Evolutionary conservation across 345 rosid species (phyloP), one percentile per base, ranked within the genome.

Genomic region (Gossypium arboreum): DNA sequence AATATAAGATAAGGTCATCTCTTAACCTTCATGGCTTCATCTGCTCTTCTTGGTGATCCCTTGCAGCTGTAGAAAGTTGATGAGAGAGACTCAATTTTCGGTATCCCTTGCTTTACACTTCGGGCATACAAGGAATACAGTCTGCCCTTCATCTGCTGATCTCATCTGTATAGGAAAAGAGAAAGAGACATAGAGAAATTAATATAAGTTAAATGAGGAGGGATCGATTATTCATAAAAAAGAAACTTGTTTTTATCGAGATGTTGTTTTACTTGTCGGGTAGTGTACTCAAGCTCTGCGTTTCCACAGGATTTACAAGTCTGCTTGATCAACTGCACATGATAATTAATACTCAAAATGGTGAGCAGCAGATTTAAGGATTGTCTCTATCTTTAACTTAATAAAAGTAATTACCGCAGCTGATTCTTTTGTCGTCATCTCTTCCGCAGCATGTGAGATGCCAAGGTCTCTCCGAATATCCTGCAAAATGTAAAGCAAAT

Each of bases 91-190:
- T 61, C 22, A 62, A 62, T 62, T 62, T 29, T 62, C 67, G 0
- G 44, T 16, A 34, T 61, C 43, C 45, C 47, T 8, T 8, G 22
- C 67, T 62, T 62, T 62, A 62, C 67, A 62, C 45, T 72, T 65
- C 5, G 84, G 82, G 79, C 90, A 86, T 1, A 52, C 34, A 34
- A 72, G 78, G 58, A 78, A 80, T 41, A 81, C 83, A 9, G 85
- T 83, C 34, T 81, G 85, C 27, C 90, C 90, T 76, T 86, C 90
- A 73, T 84, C 87, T 0, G 87, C 87, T 25, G 89, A 86, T 82
- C 87, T 82, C 77, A 76, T 79, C 87, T 86, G 86, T 39, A 57
- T 3, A 48, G 18, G 1, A 34, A 51, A n/a, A 39, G 47, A 74
- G 44, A 58, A 20, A 3, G 67, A 9, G 44, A 68, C 10, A 24